These are phyloP conservation scores for Cytidiella melzeri DNA, from an alignment of 768 basidiomycete genomes.

Conservation along the genomic window DNA sequence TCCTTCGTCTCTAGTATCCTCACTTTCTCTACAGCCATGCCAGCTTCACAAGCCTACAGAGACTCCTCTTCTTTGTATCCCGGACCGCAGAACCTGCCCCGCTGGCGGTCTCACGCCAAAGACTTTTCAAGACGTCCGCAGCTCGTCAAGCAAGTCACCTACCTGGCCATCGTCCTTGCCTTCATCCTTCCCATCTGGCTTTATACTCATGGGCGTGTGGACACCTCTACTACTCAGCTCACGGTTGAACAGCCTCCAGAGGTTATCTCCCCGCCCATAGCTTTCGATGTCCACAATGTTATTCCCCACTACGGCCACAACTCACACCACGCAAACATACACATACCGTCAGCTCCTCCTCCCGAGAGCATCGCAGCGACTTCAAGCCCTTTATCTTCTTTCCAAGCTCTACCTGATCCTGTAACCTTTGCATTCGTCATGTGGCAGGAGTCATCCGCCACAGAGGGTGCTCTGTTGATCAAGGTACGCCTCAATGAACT, in stretches of 20 bases:
- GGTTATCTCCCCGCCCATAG: neutral
- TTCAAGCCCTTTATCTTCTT: neutral
- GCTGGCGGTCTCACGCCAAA: slow-evolving; percentile 11
- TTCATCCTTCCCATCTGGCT: slow-evolving; percentile 7
- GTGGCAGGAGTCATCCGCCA: slow-evolving; percentile 36
- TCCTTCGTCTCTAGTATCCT: no score
- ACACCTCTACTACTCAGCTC: neutral
- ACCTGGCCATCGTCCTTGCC: slow-evolving; percentile 1
- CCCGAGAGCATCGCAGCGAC: neutral
- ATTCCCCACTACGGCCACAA: neutral
- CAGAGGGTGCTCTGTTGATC: slow-evolving; percentile 37
- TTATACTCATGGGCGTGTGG: neutral
- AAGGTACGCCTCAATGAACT: slow-evolving; percentile 36
- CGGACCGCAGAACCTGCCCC: slow-evolving; percentile 4
- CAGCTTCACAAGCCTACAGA: no score
- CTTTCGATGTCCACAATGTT: neutral
- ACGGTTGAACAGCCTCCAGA: neutral
- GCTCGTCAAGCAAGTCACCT: slow-evolving; percentile 5
- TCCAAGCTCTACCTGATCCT: slow-evolving; percentile 20
- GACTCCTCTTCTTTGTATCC: no score
- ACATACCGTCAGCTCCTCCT: neutral
- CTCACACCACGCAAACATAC: neutral
- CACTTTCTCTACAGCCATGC: no score
- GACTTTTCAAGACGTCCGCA: slow-evolving; percentile 11
- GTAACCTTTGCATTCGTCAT: slow-evolving; percentile 38